Conservation (phyloP, 2,329 filamentous ascomycete species). For the Epichloe festucae region DNA sequence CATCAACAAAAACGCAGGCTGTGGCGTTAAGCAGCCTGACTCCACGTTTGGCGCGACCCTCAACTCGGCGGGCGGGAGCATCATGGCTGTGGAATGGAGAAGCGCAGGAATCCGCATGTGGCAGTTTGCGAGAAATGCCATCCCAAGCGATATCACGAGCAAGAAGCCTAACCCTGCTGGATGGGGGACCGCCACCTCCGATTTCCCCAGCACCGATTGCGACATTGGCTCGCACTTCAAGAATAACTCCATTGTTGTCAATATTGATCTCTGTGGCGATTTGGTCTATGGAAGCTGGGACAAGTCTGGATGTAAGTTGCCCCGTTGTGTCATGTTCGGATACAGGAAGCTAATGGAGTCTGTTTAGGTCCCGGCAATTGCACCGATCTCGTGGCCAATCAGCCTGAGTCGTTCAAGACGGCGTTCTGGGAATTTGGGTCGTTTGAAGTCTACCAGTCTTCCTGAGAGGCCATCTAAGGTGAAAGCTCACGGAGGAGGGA, state of each 20-base stretch:
- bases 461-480: background rate
- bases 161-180: constrained; percentile 43
- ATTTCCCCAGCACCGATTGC: constrained; percentile 52
- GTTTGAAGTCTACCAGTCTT: constrained; percentile 42
- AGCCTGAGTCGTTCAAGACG: constrained; percentile 40
- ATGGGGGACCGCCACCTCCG: constrained; percentile 50
- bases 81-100: constrained; percentile 50
- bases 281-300: constrained; percentile 35
- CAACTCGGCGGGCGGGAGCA: constrained; percentile 41
- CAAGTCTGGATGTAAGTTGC: constrained; percentile 28
- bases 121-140: constrained; percentile 37
- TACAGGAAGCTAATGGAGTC: background rate
- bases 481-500: no score
- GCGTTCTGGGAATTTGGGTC: constrained; percentile 54
- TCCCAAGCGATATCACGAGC: constrained; percentile 39
- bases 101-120: constrained; percentile 48
- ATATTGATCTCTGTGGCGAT: constrained; percentile 52
- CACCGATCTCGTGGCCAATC: constrained; percentile 42
- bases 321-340: background rate
- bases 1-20: constrained; percentile 42
- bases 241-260: constrained; percentile 53
- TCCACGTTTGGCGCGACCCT: constrained; percentile 37
- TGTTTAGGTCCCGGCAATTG: constrained; percentile 40
- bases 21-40: constrained; percentile 33
- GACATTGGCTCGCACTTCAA: constrained; percentile 45